A percentile compares a stretch with the other conserved stretches of the same genome.
phyloP scores from a whole-genome alignment of 129 eudicot species.

The Chrysanthemum makinoi region DNA sequence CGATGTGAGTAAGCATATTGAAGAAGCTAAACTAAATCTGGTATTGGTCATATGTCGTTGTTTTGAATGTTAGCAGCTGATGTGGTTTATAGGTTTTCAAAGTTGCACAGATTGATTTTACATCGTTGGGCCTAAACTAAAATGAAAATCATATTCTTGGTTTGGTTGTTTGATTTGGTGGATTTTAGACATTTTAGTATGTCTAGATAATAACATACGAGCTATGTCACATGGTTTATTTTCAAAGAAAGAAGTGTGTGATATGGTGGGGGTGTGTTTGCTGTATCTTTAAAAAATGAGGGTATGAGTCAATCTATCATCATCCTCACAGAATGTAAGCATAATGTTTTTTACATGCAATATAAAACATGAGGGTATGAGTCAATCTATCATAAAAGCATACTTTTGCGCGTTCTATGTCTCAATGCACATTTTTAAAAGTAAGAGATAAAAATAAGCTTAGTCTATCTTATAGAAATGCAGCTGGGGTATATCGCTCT shows the following conservation, averaged over 20 bases:
- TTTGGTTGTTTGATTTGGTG: background rate
- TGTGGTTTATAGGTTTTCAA: background rate
- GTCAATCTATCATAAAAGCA: no score
- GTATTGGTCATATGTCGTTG: background rate
- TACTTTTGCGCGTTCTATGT: background rate
- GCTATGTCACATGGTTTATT: conserved; percentile 1
- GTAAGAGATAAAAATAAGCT: background rate
- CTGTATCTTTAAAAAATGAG: background rate
- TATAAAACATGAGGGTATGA: no score
- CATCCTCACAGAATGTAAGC: background rate
- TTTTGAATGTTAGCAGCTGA: conserved; percentile 1
- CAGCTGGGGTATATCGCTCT: background rate
- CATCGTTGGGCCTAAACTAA: conserved; percentile 2
- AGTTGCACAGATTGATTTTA: conserved; percentile 11
- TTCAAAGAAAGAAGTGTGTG: background rate
- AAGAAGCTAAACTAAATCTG: no score
- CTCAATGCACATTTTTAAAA: background rate
- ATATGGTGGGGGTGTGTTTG: background rate
- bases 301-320: background rate
- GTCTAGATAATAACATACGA: background rate
- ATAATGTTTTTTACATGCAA: background rate
- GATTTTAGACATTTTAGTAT: background rate
- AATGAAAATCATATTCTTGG: background rate
- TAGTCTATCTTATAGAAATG: no score
- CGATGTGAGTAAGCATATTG: no score